A percentile compares a stretch with the other conserved stretches of the same genome.
These are phyloP conservation scores for Camelina hispida DNA, from an alignment of 345 rosid genomes.

Conservation along the genomic window DNA sequence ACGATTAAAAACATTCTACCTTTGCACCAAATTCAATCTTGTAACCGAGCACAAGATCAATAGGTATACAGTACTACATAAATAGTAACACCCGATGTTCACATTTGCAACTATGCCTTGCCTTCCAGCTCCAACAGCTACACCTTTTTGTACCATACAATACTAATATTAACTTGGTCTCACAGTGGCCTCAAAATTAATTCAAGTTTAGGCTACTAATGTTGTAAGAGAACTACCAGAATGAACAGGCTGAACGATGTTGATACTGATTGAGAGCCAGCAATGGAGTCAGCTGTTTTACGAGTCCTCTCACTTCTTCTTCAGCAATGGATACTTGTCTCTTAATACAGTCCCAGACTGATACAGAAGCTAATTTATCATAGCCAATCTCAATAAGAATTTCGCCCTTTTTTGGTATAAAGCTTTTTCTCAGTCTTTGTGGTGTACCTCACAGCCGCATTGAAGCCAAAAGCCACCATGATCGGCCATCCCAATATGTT, in stretches of 20 bases:
- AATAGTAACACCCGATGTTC: conserved; percentile 68
- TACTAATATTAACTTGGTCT: not conserved
- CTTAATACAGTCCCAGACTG: conserved; percentile 47
- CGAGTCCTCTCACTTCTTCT: conserved; percentile 51
- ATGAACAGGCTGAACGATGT: conserved; percentile 74
- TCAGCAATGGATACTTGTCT: conserved; percentile 55
- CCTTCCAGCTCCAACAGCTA: conserved; percentile 80
- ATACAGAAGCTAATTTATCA: conserved; percentile 48
- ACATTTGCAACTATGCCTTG: conserved; percentile 66
- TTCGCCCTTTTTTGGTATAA: conserved; percentile 67
- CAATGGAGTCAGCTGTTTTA: conserved; percentile 60
- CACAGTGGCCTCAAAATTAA: not conserved
- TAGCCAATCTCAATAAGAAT: conserved; percentile 64
- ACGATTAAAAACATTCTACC: conserved; percentile 33
- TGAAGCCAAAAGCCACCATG: conserved; percentile 68
- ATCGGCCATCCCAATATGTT: conserved; percentile 72
- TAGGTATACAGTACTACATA: conserved; percentile 63
- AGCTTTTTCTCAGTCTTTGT: conserved; percentile 33
- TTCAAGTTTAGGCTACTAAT: not conserved
- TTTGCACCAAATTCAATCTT: conserved; percentile 53
- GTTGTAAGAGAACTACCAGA: conserved; percentile 50
- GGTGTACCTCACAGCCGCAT: conserved; percentile 66
- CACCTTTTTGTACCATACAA: conserved; percentile 42
- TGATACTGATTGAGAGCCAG: conserved; percentile 57
- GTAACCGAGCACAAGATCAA: conserved; percentile 65